These are phyloP conservation scores for Graphilbum fragrans DNA, from an alignment of 2,329 filamentous ascomycete genomes.

Conservation along the genomic window DNA sequence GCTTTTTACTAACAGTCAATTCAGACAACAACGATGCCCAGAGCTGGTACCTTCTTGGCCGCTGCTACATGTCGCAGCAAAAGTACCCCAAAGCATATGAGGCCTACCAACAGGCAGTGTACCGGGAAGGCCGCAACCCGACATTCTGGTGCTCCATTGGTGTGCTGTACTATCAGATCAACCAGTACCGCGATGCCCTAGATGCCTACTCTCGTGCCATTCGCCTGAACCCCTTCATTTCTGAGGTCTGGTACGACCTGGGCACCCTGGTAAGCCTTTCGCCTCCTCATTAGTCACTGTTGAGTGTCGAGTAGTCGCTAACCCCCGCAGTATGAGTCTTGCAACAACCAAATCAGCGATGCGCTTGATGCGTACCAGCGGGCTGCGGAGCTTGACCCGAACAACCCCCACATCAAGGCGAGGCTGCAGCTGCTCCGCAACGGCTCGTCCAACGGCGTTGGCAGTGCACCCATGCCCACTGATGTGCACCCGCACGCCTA, in stretches of 20 bases:
- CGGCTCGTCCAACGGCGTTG: constrained; percentile 61
- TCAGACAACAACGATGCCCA: constrained; percentile 88
- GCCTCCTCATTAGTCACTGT: not conserved
- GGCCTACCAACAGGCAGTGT: constrained; percentile 96
- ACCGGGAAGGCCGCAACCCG: constrained; percentile 91
- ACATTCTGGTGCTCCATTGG: constrained; percentile 99
- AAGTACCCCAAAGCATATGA: constrained; percentile 99
- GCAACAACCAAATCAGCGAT: constrained; percentile 96
- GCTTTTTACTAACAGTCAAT: not conserved
- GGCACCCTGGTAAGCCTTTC: constrained; percentile 68
- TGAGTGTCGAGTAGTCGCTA: not conserved
- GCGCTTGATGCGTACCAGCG: constrained; percentile 91
- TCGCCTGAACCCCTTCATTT: constrained; percentile 93
- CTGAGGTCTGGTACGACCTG: constrained; percentile 97
- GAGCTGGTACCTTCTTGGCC: constrained; percentile 95
- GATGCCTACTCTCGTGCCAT: constrained; percentile 97
- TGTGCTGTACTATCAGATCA: constrained; percentile 98
- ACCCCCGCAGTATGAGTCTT: constrained; percentile 71
- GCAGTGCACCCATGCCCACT: constrained; percentile 74
- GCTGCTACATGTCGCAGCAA: constrained; percentile 98
- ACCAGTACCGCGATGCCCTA: constrained; percentile 94
- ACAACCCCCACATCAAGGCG: constrained; percentile 92
- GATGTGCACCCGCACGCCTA: constrained; percentile 95
- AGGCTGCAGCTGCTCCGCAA: constrained; percentile 80
- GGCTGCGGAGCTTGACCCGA: constrained; percentile 85